phyloP scores from a whole-genome alignment of 2,329 filamentous ascomycete genomes.

The Nigrospora osmanthi region DNA sequence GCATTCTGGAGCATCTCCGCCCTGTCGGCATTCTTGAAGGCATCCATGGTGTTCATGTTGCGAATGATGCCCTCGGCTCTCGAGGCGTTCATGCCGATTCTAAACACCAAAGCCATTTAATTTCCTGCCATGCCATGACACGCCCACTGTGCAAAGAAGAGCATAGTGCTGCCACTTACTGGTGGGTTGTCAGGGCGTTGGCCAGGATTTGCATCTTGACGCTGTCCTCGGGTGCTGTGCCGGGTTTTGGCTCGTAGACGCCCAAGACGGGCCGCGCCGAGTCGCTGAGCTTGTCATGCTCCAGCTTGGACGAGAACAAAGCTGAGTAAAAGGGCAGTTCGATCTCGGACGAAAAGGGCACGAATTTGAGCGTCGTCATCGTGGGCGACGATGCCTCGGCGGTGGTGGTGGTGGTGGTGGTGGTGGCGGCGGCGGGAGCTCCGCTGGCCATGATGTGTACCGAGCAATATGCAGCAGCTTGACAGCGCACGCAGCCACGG shows the following conservation, averaged over 20 bases:
- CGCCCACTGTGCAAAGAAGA: too few species aligned
- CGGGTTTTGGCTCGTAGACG: conserved; percentile 75
- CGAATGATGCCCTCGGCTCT: conserved; percentile 90
- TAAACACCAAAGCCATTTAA: conserved; percentile 20
- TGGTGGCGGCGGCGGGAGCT: neutral
- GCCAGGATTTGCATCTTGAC: conserved; percentile 87
- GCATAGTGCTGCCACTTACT: conserved; percentile 46
- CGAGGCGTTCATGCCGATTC: conserved; percentile 61
- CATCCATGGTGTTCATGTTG: conserved; percentile 93
- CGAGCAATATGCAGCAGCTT: too few species aligned
- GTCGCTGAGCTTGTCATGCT: conserved; percentile 94
- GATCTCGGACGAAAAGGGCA: conserved; percentile 87
- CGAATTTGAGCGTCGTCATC: conserved; percentile 41
- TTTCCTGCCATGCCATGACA: too few species aligned
- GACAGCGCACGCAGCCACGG: too few species aligned
- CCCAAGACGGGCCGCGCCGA: conserved; percentile 81
- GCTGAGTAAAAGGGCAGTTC: conserved; percentile 92
- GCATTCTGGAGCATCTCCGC: conserved; percentile 68
- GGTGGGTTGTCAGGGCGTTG: conserved; percentile 73
- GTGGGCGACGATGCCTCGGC: neutral
- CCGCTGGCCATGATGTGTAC: neutral
- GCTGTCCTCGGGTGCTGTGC: conserved; percentile 64
- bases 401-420: too few species aligned
- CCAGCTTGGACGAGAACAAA: conserved; percentile 84
- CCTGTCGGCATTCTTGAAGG: conserved; percentile 82